Conservation (phyloP, 1,139 yeast species). For the Barnettozyma hawaiiensis region DNA sequence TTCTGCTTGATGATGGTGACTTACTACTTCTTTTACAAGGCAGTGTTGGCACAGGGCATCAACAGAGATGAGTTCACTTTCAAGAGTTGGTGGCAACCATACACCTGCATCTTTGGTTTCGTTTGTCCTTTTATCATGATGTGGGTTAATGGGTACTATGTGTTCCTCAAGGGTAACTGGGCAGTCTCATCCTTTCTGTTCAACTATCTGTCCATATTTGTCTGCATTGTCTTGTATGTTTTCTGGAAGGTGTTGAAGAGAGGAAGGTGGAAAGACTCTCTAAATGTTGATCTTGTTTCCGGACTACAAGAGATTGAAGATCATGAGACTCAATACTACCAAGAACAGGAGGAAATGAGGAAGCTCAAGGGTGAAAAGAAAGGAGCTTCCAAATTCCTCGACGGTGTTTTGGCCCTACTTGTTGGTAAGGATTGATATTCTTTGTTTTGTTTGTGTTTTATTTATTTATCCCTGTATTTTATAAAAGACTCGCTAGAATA, state of each 20-base stretch:
- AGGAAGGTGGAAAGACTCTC: constrained; percentile 42
- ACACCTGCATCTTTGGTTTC: constrained; percentile 46
- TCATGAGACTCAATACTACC: constrained; percentile 37
- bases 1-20: constrained; percentile 60
- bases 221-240: constrained; percentile 52
- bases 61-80: constrained; percentile 52
- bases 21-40: constrained; percentile 59
- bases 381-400: constrained; percentile 5
- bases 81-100: constrained; percentile 55
- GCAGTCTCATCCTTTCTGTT: constrained; percentile 53
- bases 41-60: constrained; percentile 53
- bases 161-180: constrained; percentile 65
- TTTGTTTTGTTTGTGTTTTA: too few relatives aligned
- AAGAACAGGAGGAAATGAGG: constrained; percentile 12
- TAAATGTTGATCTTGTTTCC: constrained; percentile 47
- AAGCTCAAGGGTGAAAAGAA: constrained; percentile 4
- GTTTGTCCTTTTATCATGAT: constrained; percentile 48
- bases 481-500: neutral
- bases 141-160: constrained; percentile 61
- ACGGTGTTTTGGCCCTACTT: constrained; percentile 14
- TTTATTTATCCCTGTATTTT: too few relatives aligned
- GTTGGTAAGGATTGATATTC: constrained; percentile 21
- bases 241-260: constrained; percentile 46
- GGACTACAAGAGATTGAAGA: constrained; percentile 54
- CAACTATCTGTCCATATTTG: constrained; percentile 61